These are phyloP conservation scores for Rhodocollybia butyracea DNA, from an alignment of 768 basidiomycete genomes.

Conservation along the genomic window DNA sequence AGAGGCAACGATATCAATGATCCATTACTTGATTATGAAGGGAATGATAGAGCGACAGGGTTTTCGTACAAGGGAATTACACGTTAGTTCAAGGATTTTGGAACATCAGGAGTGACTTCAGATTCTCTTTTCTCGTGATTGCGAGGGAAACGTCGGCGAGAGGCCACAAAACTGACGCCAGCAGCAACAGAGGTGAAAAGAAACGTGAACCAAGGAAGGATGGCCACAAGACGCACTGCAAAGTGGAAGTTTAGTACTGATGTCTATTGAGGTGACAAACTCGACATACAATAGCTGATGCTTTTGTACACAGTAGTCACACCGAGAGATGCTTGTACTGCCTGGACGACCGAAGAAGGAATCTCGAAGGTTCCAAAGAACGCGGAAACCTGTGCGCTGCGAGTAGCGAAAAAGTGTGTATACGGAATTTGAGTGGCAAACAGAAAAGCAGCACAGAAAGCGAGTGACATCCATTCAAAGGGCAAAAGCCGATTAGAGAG, in stretches of 20 bases:
- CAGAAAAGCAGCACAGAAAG: constrained; percentile 40
- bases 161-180: constrained; percentile 25
- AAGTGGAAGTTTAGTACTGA: no score
- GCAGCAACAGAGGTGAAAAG: constrained; percentile 29
- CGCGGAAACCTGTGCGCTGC: constrained; percentile 35
- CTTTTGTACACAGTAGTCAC: constrained; percentile 33
- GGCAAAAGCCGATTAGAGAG: constrained; percentile 21
- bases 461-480: constrained; percentile 30
- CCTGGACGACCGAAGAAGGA: constrained; percentile 28
- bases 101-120: no score
- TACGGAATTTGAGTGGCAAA: constrained; percentile 42
- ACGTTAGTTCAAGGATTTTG: no score
- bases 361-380: constrained; percentile 27
- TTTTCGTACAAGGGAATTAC: no score
- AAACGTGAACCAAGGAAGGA: constrained; percentile 38
- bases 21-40: no score
- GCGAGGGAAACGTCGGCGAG: constrained; percentile 1
- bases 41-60: no score
- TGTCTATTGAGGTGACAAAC: no score
- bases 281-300: constrained; percentile 35
- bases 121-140: no score
- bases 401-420: constrained; percentile 39
- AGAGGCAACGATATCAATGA: not conserved
- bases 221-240: constrained; percentile 30
- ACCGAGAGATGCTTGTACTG: constrained; percentile 26